Base-by-base conservation (phyloP, 1,139 yeast species). In the Scheffersomyces titani region DNA sequence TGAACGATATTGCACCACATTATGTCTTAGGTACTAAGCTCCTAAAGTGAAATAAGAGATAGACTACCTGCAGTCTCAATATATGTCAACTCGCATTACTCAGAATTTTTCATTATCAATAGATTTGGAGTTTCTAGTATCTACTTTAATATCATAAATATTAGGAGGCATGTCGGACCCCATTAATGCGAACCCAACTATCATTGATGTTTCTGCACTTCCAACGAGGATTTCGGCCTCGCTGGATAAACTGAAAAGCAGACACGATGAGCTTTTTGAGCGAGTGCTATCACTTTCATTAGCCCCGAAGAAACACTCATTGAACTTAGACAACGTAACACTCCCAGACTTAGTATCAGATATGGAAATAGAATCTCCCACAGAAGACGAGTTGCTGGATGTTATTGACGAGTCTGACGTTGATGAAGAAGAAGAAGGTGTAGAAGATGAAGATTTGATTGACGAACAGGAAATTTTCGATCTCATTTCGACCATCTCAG, bases 161-260 rank as follows among this genome's bases (percentile, higher is more conserved):
- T 19, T 21, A 3, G 1, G 30, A 53, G 59, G 46, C 54, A 84
- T 83, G 87, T 72, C 85, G 24, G 97, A 92, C 57, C 92, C 91
- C 50, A 88, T 93, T 60, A 94, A 94, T 73, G 97, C 97, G 36
- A 92, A 92, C 71, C 99, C 99, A 18, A 88, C 89, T 44, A 87
- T 94, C 51, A 76, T 92, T 54, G 97, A 92, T 64, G 84, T 84
- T 20, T 83, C 89, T 30, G 83, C 85, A 59, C 82, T 94, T 36
- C 98, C 98, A 1, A 89, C 88, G 0, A 82, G 97, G 50, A 59
- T 70, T 51, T 16, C 55, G 13, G 47, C 57, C 47, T 59, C 65
- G 16, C 24, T 20, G 11, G 20, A 46, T 46, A 46, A 13, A 16
- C 20, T 22, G n/a, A 46, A 46, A n/a, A 46, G 24, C 51, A 60